Evolutionary conservation across 371 early-diverging fungal genomes (phyloP), one percentile per base, ranked within the genome.

Genomic region (Apophysomyces variabilis): DNA sequence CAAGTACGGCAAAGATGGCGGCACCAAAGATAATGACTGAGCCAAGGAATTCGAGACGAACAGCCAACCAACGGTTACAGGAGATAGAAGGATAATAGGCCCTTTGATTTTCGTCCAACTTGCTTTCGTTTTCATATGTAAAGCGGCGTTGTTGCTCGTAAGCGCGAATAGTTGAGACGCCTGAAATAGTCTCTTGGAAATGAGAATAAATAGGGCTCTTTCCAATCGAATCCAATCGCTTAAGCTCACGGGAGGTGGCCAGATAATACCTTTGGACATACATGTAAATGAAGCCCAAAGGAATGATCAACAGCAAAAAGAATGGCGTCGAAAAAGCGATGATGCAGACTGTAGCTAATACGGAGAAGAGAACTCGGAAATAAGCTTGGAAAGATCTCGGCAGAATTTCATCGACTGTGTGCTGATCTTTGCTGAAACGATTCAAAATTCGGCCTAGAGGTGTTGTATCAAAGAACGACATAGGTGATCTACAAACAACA

Each of bases 31-130:
- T 84, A 47, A 92, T 89, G 57, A 83, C 70, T 7, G 87, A 84
- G 14, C 88, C 87, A 65, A 88, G 54, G 41, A 92, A 82, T 75
- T 98, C 95, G 26, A 97, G 85, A 38, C 97, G 91, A 12, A 96
- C 87, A 38, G 96, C 95, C 14, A 97, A 73, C 94, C 98, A 98
- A 44, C 97, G 93, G 62, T 95, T 95, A 57, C 90, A 85, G 0
- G 88, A 83, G 38, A 95, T 77, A 5, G 87, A 89, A 1, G 95
- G 91, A 75, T 90, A 93, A 66, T 90, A 92, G 0, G 94, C 95
- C 46, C 85, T 84, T 66, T 88, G 89, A 72, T 95, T 95, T 65
- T 79, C 76, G 68, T 96, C 97, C 38, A 95, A 69, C 56, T 88
- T 83, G n/a, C 66, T 58, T 65, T 92, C 89, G 72, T 93, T 96